phyloP scores from a whole-genome alignment of 2,329 filamentous ascomycete genomes.

The Basipetospora chlamydospora region DNA sequence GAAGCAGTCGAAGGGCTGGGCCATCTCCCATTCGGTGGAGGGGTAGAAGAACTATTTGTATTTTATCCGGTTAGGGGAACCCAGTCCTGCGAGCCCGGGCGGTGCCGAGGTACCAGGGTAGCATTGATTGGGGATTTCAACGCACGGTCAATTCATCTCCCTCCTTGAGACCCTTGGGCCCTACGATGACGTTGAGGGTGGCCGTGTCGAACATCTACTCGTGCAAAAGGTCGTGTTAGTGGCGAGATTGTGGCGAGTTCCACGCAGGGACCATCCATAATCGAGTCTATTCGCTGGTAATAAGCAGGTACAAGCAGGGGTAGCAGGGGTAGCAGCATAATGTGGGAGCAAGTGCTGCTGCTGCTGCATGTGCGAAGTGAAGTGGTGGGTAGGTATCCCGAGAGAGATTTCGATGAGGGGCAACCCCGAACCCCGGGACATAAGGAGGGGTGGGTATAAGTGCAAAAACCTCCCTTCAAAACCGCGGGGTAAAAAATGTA shows the following conservation, averaged over 20 bases:
- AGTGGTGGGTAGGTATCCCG: background rate
- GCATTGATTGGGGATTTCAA: background rate
- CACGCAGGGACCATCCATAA: no score
- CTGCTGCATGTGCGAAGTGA: background rate
- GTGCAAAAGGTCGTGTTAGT: background rate
- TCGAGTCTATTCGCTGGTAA: background rate
- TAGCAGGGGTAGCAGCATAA: no score
- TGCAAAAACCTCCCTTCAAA: no score
- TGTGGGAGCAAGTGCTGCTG: background rate
- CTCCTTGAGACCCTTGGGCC: slow-evolving; percentile 35
- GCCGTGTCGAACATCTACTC: slow-evolving; percentile 44
- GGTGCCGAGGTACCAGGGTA: no score
- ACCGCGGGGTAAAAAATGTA: background rate
- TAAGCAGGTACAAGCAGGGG: background rate
- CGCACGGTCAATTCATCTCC: slow-evolving; percentile 45
- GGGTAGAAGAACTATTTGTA: slow-evolving; percentile 52
- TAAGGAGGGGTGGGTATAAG: no score
- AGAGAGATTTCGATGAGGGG: no score
- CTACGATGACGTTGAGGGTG: slow-evolving; percentile 41
- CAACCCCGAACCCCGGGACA: no score
- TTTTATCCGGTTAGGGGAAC: background rate
- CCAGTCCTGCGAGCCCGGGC: no score
- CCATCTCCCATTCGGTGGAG: slow-evolving; percentile 62
- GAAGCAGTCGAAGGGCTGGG: slow-evolving; percentile 53
- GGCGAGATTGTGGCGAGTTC: background rate